Conservation (phyloP, 2,329 filamentous ascomycete genomes). For the Alternaria dauci region DNA sequence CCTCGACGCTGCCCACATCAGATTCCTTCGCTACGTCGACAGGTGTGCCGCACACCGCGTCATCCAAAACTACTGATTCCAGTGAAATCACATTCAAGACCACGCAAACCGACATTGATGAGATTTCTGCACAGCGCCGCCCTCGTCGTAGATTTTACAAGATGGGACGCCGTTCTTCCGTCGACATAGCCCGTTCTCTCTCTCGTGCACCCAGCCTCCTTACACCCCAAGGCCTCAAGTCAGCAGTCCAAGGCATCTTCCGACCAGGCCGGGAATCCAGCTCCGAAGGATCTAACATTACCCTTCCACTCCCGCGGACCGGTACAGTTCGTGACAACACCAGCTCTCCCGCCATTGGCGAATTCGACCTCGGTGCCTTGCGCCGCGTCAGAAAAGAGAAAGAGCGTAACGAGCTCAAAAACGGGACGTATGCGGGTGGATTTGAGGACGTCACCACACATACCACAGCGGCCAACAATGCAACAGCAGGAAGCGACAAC, state of each 20-base stretch:
- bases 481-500: slow-evolving; percentile 3
- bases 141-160: slow-evolving; percentile 43
- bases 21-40: slow-evolving; percentile 20
- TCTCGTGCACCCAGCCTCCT: slow-evolving; percentile 24
- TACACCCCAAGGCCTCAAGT: slow-evolving; percentile 37
- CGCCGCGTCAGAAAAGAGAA: slow-evolving; percentile 39
- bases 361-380: slow-evolving; percentile 40
- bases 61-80: slow-evolving; percentile 26
- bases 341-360: slow-evolving; percentile 18
- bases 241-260: slow-evolving; percentile 43
- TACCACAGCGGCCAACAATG: background rate
- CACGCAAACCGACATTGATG: slow-evolving; percentile 41
- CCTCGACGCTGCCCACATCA: slow-evolving; percentile 18
- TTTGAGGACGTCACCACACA: slow-evolving; percentile 19
- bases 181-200: slow-evolving; percentile 31
- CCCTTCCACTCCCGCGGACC: slow-evolving; percentile 39
- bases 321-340: slow-evolving; percentile 31
- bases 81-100: slow-evolving; percentile 44
- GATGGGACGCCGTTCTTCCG: slow-evolving; percentile 34
- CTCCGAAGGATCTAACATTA: slow-evolving; percentile 46
- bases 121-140: slow-evolving; percentile 31
- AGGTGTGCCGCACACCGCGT: slow-evolving; percentile 22
- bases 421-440: slow-evolving; percentile 24
- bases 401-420: slow-evolving; percentile 33
- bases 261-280: slow-evolving; percentile 38